These are phyloP conservation scores for Chlamydomonas sp. DNA, from an alignment of 139 green algal genomes.

Conservation along the genomic window DNA sequence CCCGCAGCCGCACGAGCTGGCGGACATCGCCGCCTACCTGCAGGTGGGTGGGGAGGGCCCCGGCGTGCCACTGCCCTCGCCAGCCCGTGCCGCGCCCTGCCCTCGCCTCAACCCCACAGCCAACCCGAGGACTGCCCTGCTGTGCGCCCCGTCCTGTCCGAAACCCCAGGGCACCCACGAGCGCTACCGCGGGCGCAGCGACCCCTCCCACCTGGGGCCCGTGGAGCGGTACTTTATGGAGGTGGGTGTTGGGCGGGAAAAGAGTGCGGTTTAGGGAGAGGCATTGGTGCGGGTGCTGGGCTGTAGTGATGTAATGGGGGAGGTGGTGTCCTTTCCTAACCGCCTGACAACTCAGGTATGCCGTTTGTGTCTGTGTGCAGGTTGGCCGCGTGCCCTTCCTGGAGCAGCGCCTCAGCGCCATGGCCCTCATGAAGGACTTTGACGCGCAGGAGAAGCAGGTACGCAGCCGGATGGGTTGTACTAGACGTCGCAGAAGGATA, in stretches of 20 bases:
- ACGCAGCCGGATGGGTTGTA: too few species aligned
- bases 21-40: slow-evolving; percentile 68
- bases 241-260: slow-evolving; percentile 44
- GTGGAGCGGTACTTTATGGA: slow-evolving; percentile 87
- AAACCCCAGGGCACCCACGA: slow-evolving; percentile 62
- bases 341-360: too few species aligned
- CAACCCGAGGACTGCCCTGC: neutral
- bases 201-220: slow-evolving; percentile 70
- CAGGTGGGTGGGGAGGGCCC: slow-evolving; percentile 16
- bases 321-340: too few species aligned
- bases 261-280: neutral
- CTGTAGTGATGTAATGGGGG: too few species aligned
- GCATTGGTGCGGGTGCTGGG: too few species aligned
- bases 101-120: neutral
- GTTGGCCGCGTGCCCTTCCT: slow-evolving; percentile 69
- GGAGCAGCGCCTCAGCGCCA: slow-evolving; percentile 69
- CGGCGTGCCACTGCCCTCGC: too few species aligned
- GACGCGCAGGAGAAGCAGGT: slow-evolving; percentile 35
- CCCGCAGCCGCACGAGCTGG: slow-evolving; percentile 68
- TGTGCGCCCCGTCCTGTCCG: neutral
- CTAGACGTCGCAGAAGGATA: too few species aligned
- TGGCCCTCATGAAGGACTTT: slow-evolving; percentile 75
- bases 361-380: neutral
- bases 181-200: slow-evolving; percentile 56
- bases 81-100: too few species aligned